Conservation (phyloP, 1,284 basidiomycete genomes). For the Singerocomus rubriflavus region DNA sequence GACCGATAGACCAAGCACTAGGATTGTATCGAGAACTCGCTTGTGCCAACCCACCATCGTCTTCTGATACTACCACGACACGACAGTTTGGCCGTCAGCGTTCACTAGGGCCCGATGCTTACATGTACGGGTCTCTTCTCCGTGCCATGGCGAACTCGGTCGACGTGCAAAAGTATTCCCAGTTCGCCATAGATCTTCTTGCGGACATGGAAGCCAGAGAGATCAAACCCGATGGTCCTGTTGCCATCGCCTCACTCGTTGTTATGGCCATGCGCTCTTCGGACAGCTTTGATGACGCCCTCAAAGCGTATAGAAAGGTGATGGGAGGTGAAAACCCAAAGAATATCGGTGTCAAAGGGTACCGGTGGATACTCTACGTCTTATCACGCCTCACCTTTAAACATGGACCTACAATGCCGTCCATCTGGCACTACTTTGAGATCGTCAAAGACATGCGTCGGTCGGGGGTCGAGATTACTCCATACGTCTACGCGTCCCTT, state of each 20-base stretch:
- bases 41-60: constrained; percentile 17
- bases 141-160: constrained; percentile 48
- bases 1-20: constrained; percentile 47
- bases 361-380: constrained; percentile 56
- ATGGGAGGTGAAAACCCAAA: constrained; percentile 37
- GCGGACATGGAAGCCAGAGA: constrained; percentile 50
- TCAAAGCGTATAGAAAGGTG: constrained; percentile 53
- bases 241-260: constrained; percentile 50
- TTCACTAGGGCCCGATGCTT: constrained; percentile 42
- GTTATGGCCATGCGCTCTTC: constrained; percentile 59
- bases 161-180: constrained; percentile 45
- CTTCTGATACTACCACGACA: constrained; percentile 6
- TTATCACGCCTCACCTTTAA: constrained; percentile 58
- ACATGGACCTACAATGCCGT: constrained; percentile 42
- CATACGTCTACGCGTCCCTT: constrained; percentile 70
- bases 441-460: constrained; percentile 84
- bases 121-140: constrained; percentile 56
- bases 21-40: constrained; percentile 47
- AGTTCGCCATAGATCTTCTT: constrained; percentile 49
- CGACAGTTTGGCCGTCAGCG: constrained; percentile 26
- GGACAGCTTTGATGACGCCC: constrained; percentile 53
- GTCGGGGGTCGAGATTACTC: constrained; percentile 56
- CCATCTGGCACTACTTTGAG: constrained; percentile 67
- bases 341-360: constrained; percentile 55
- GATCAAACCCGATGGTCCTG: constrained; percentile 35